Evolutionary conservation across 2,329 filamentous ascomycete genomes (phyloP).

Genomic region (Neofusicoccum sp.): DNA sequence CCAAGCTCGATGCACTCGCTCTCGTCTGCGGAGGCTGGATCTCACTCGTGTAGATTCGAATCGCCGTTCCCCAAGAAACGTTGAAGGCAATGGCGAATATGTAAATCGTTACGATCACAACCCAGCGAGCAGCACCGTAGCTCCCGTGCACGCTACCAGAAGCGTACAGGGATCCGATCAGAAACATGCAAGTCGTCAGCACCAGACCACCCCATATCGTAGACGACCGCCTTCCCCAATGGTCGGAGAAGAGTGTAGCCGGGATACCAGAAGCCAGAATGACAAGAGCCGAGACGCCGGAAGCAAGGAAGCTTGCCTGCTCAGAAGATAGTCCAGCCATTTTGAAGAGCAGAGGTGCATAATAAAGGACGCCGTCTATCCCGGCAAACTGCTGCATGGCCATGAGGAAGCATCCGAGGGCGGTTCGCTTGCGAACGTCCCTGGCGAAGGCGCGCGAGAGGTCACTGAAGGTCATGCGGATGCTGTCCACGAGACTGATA

Average conservation of each 20-base stretch:
- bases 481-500: conserved; percentile 15
- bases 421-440: conserved; percentile 36
- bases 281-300: conserved; percentile 58
- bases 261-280: conserved; percentile 60
- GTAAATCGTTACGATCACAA: conserved; percentile 53
- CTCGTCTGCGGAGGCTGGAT: conserved; percentile 57
- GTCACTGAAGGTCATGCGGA: conserved; percentile 23
- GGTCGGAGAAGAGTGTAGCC: conserved; percentile 55
- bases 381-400: conserved; percentile 60
- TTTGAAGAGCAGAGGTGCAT: conserved; percentile 59
- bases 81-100: conserved; percentile 48
- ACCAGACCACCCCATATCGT: conserved; percentile 55
- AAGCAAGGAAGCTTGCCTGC: conserved; percentile 59
- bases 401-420: conserved; percentile 57
- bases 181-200: conserved; percentile 51
- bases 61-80: conserved; percentile 54
- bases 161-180: conserved; percentile 56
- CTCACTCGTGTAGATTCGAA: conserved; percentile 58
- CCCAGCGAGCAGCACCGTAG: conserved; percentile 46
- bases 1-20: conserved; percentile 54
- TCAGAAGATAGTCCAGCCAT: conserved; percentile 57
- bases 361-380: conserved; percentile 63
- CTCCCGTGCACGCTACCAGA: conserved; percentile 40
- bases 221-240: conserved; percentile 56
- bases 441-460: conserved; percentile 24